These are phyloP conservation scores for Themeda triandra DNA, from an alignment of 176 grass and related monocot genomes.

Conservation along the genomic window DNA sequence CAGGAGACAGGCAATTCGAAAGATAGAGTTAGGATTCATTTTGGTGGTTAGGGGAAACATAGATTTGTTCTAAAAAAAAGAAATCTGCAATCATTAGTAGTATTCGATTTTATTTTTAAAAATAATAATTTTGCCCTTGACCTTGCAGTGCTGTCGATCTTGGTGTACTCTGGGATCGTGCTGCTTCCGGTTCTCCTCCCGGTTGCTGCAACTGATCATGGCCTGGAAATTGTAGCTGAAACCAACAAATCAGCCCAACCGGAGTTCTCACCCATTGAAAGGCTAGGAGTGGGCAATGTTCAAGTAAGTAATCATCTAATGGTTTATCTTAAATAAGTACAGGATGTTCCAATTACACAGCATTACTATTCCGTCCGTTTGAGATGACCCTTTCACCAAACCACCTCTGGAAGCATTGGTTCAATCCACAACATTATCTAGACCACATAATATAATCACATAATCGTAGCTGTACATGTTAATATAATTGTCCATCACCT, in stretches of 20 bases:
- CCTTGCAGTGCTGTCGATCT: slow-evolving; percentile 74
- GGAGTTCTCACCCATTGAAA: slow-evolving; percentile 51
- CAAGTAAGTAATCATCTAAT: slow-evolving; percentile 30
- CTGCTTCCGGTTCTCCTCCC: slow-evolving; percentile 81
- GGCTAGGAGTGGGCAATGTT: slow-evolving; percentile 75
- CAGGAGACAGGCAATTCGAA: background rate
- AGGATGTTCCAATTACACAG: background rate
- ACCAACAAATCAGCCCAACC: background rate
- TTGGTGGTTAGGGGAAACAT: background rate
- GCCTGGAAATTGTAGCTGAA: background rate
- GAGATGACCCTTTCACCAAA: background rate
- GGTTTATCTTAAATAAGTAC: background rate
- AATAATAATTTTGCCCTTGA: background rate
- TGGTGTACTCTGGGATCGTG: slow-evolving; percentile 65
- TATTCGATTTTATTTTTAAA: no score
- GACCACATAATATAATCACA: background rate
- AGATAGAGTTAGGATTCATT: background rate
- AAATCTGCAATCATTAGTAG: background rate
- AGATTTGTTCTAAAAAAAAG: background rate
- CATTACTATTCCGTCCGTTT: background rate
- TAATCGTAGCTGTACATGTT: background rate
- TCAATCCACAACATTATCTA: background rate
- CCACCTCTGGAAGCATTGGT: background rate
- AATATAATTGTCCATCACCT: background rate
- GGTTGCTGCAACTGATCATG: slow-evolving; percentile 60